Evolutionary conservation across 2,329 filamentous ascomycete genomes (phyloP), one percentile per base, ranked within the genome.

Genomic region (Hymenoscyphus infarciens): DNA sequence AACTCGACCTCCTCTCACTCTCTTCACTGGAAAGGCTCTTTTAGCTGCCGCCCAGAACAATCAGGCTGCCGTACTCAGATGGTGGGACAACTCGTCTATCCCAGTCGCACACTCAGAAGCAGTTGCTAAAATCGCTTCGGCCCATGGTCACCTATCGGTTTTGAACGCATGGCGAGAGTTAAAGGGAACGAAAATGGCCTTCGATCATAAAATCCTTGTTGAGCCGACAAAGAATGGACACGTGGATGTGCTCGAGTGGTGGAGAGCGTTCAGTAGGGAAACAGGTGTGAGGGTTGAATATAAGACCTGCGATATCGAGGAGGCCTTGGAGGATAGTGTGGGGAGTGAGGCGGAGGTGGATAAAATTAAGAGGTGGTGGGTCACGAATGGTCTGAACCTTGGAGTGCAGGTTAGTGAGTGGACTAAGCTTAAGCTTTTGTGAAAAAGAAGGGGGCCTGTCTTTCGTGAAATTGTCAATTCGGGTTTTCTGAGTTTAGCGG

Each of bases 261-360:
- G 94, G 93, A 89, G 90, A 72, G 82, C 7, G 78, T 83, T 60
- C 81, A 83, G 57, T 79, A 62, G 70, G 29, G 25, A 59, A 10
- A 80, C 77, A 39, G 86, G 87, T 0, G 82, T 93, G 69, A 83
- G 85, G 59, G 92, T 97, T 29, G 92, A 96, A 75, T 97, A 97
- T 76, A 93, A 94, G 75, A 96, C 92, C 1, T 97, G 92, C 75
- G 92, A 96, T 75, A 95, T 98, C 65, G 93, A 97, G 74, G 94
- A 97, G 77, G 93, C 93, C 0, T 81, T 97, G 45, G 93, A 97
- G 74, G 93, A 97, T 74, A 91, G 91, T 25, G 84, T 94, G 57
- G 84, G 84, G 8, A 71, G 67, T 60, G 70, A 71, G 3, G 76
- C 80, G 4, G 87, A 89, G 61, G 89, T 92, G 66, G 85, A 87